Percentiles rank a stretch among this genome's conserved stretches.
Conservation (phyloP, 176 grass and related monocot species). For the Musa acuminata region DNA sequence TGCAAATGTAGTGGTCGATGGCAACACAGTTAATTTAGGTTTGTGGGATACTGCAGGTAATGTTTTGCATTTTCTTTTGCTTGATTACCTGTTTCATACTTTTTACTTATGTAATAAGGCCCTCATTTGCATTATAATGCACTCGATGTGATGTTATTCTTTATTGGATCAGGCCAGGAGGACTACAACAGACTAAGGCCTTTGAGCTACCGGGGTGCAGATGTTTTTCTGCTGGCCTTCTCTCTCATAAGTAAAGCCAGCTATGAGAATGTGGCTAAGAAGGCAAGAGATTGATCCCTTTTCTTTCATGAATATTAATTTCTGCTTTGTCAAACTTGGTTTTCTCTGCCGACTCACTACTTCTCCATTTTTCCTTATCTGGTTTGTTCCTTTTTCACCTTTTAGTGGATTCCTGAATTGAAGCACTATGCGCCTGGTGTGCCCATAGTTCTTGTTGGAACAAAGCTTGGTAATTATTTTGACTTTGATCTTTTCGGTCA, state of each 20-base stretch:
- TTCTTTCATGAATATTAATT: not conserved
- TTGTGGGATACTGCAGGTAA: slow-evolving; percentile 73
- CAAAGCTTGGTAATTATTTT: slow-evolving; percentile 60
- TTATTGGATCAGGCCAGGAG: slow-evolving; percentile 52
- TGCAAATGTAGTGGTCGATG: slow-evolving; percentile 68
- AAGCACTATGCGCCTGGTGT: slow-evolving; percentile 74
- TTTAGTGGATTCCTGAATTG: slow-evolving; percentile 84
- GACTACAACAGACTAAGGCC: slow-evolving; percentile 78
- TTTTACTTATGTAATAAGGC: too few relatives aligned
- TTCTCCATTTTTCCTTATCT: not conserved
- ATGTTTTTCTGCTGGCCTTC: slow-evolving; percentile 74
- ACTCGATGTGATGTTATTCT: not conserved
- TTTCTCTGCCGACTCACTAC: not conserved
- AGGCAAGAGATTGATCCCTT: slow-evolving; percentile 34
- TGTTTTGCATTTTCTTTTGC: slow-evolving; percentile 4
- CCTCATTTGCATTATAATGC: not conserved
- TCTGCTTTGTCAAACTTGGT: slow-evolving; percentile 13
- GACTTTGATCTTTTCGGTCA: not conserved
- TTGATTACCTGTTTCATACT: too few relatives aligned
- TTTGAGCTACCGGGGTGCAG: slow-evolving; percentile 67
- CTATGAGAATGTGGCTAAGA: slow-evolving; percentile 74
- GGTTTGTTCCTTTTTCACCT: slow-evolving; percentile 6
- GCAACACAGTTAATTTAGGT: slow-evolving; percentile 65
- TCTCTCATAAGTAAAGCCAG: slow-evolving; percentile 77
- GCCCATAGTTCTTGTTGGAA: slow-evolving; percentile 66